A percentile compares a stretch with the other conserved stretches of the same genome.
phyloP scores from a whole-genome alignment of 192 early-diverging fungal genomes.

The Mortierella alpina region DNA sequence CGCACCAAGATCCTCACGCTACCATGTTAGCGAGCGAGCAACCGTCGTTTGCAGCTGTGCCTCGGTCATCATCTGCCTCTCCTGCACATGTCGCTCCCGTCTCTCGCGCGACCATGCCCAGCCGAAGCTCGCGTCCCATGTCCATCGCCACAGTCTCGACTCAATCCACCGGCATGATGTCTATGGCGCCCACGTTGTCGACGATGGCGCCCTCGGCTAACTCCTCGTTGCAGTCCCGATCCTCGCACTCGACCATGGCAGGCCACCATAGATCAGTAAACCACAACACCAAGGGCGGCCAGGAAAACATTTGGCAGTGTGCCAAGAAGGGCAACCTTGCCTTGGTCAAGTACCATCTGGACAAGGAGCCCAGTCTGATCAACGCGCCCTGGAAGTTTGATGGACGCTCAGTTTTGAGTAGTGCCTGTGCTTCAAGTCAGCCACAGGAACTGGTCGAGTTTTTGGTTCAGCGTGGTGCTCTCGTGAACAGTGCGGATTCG shows the following conservation, averaged over 20 bases:
- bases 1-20: not conserved
- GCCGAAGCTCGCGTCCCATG: constrained; percentile 19
- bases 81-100: not conserved
- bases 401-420: constrained; percentile 44
- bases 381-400: constrained; percentile 50
- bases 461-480: constrained; percentile 37
- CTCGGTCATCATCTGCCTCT: not conserved
- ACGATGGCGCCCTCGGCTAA: constrained; percentile 37
- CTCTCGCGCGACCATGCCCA: not conserved
- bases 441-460: constrained; percentile 51
- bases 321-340: constrained; percentile 46
- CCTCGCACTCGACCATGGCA: not conserved
- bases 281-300: constrained; percentile 11
- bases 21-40: constrained; percentile 1
- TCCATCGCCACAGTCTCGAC: constrained; percentile 38
- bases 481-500: constrained; percentile 27
- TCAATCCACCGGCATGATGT: constrained; percentile 44
- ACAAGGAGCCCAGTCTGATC: constrained; percentile 36
- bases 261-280: not conserved
- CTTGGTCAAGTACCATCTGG: constrained; percentile 39
- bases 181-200: constrained; percentile 39
- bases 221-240: constrained; percentile 20
- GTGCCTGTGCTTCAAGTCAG: constrained; percentile 44
- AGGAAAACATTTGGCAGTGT: constrained; percentile 44
- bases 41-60: not conserved